A percentile compares a stretch with the other conserved stretches of the same genome.
phyloP scores from a whole-genome alignment of 345 rosid species.

The Bruguiera gymnorhiza region DNA sequence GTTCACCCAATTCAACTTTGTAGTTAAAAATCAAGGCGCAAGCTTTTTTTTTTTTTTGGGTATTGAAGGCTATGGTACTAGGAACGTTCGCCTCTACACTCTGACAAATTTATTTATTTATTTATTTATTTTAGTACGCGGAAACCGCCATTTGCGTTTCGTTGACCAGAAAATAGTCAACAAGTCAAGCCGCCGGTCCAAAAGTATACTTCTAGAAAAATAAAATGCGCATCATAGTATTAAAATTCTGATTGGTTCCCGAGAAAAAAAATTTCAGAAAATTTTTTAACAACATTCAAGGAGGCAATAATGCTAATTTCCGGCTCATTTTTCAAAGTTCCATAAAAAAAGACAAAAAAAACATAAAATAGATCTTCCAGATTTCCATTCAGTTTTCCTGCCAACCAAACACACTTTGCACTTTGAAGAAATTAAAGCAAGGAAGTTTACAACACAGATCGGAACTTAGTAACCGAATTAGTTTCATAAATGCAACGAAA shows the following conservation, averaged over 20 bases:
- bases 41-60: too few species aligned
- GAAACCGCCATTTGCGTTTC: background rate
- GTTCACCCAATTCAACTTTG: background rate
- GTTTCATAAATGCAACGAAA: background rate
- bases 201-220: background rate
- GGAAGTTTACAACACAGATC: background rate
- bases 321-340: background rate
- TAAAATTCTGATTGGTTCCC: background rate
- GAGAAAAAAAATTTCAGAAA: background rate
- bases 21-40: too few species aligned
- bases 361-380: background rate
- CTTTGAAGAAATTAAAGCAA: background rate
- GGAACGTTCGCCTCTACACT: too few species aligned
- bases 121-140: too few species aligned
- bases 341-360: background rate
- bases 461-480: background rate
- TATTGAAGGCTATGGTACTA: too few species aligned
- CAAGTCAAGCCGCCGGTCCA: background rate
- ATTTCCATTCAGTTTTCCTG: background rate
- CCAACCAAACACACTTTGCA: background rate
- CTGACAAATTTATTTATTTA: too few species aligned
- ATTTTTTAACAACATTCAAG: background rate
- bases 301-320: background rate
- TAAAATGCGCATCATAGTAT: background rate
- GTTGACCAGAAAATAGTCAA: constrained; percentile 10